Conservation (phyloP, 2,329 filamentous ascomycete genomes). For the Xylaria sp. region DNA sequence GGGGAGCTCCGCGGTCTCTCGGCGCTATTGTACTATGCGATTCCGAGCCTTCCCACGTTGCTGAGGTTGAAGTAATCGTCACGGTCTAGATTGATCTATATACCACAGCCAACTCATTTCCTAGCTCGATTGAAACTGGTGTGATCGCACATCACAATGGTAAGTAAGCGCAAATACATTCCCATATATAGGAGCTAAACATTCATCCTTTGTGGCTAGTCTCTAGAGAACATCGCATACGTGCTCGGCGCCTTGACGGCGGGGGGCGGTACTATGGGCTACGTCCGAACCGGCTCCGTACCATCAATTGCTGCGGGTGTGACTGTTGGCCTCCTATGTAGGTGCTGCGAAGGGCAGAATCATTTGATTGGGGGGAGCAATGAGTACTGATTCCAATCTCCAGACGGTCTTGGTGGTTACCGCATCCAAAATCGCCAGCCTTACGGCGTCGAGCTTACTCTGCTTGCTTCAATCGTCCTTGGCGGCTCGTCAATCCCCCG, state of each 20-base stretch:
- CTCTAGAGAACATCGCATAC: slow-evolving; percentile 73
- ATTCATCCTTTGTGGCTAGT: slow-evolving; percentile 32
- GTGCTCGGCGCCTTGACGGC: slow-evolving; percentile 85
- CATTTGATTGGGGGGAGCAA: slow-evolving; percentile 1
- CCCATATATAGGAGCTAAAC: slow-evolving; percentile 39
- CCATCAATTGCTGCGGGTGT: slow-evolving; percentile 88
- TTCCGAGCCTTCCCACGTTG: slow-evolving; percentile 19
- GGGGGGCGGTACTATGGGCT: slow-evolving; percentile 88
- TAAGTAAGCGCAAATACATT: slow-evolving; percentile 27
- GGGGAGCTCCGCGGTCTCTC: slow-evolving; percentile 36
- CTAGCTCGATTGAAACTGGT: background rate
- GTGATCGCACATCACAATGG: slow-evolving; percentile 37
- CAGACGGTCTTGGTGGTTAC: slow-evolving; percentile 82
- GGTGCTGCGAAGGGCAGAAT: slow-evolving; percentile 41
- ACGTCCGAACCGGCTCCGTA: slow-evolving; percentile 83
- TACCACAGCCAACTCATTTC: slow-evolving; percentile 2
- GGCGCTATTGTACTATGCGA: slow-evolving; percentile 25
- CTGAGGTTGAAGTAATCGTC: slow-evolving; percentile 17
- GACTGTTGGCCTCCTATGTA: slow-evolving; percentile 77
- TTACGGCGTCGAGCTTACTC: slow-evolving; percentile 88
- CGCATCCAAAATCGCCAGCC: slow-evolving; percentile 79
- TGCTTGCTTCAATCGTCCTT: slow-evolving; percentile 87
- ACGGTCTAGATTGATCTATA: background rate
- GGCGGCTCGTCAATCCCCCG: slow-evolving; percentile 87
- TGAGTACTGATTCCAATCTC: slow-evolving; percentile 29